Base-by-base conservation (phyloP, 768 basidiomycete genomes). In the Boletus rubropictus region DNA sequence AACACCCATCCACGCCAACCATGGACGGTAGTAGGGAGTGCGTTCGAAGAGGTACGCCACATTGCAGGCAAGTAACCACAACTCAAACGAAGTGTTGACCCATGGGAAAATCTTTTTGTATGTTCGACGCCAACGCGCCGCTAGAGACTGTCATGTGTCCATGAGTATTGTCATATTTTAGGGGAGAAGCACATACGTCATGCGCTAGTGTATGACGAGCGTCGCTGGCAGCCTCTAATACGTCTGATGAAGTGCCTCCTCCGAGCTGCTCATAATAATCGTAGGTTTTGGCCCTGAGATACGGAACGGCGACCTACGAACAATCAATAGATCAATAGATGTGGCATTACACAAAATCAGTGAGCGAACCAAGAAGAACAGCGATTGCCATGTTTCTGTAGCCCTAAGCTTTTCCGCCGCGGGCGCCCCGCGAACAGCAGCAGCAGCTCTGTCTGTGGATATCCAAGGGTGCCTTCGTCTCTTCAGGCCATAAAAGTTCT, bases 401-500 rank as follows among this genome's bases (percentile, higher is more conserved):
- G 59, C 66, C 40, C 83, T 70, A 27, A 98, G 69, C 44, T 73
- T 78, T 65, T 89, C 87, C 56, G 81, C 82, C 3, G 69, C 57
- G 10, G 82, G 79, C 27, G 82, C 67, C 3, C 82, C 80, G 11
- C 79, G 82, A 9, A 86, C 81, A 33, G 86, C 88, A 22, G 78
- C 77, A 35, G 71, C 69, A 1, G 83, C 78, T 46, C 87, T 76
- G 34, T 85, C 80, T 2, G 79, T 81, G 51, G 84, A 77, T 53
- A 89, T 80, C 56, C 79, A 77, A 4, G 88, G 85, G 47, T 76
- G 73, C 31, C 87, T 71, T 48, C 90, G 74, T 35, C 93, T 71
- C 62, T 92, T 92, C 39, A 99, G 68, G 0, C 90, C 90, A 66
- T 98, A 98, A 63, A 99, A 98, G 58, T 95, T 88, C 66, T 98